Evolutionary conservation across 2,329 filamentous ascomycete genomes (phyloP), one percentile per base, ranked within the genome.

Genomic region (Aspergillus hortae): DNA sequence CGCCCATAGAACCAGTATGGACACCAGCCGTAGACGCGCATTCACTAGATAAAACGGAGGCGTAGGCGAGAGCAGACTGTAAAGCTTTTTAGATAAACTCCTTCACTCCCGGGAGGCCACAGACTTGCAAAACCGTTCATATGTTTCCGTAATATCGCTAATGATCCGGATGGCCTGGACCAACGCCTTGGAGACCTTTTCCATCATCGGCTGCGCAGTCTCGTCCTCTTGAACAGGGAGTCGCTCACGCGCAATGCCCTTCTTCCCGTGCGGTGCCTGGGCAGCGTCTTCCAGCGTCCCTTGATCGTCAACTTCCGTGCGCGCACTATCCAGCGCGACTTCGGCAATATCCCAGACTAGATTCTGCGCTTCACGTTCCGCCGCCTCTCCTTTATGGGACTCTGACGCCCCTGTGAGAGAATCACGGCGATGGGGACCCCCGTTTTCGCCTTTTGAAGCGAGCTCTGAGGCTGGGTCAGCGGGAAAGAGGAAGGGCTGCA

Each of bases 321-420:
- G 84, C 2, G 88, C 89, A 59, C 87, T 89, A 49, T 86, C 86
- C 25, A 94, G 72, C 1, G 88, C 86, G 7, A 94, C 82, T 15
- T 83, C 80, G 7, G 86, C 83, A 51, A 94, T 84, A 33, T 85
- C 83, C 54, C 86, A 88, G 56, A 94, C 85, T 55, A 95, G 87
- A 65, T 90, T 92, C 56, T 81, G 86, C 2, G 90, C 90, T 67
- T 95, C 90, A 54, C 88, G 83, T 68, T 95, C 90, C 1, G 90
- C 88, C 0, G 89, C 88, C 67, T 94, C 90, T 23, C 90, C 90
- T 65, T 90, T 86, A 70, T 91, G 82, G 57, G 88, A 87, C 67
- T 95, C 89, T 0, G 89, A 86, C 0, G 88, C 89, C 1, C 89
- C 89, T 0, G 89, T 94, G 1, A 87, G 80, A 46, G 86, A 90